Evolutionary conservation across 2,329 filamentous ascomycete species (phyloP).

Genomic region (Fusarium udum): DNA sequence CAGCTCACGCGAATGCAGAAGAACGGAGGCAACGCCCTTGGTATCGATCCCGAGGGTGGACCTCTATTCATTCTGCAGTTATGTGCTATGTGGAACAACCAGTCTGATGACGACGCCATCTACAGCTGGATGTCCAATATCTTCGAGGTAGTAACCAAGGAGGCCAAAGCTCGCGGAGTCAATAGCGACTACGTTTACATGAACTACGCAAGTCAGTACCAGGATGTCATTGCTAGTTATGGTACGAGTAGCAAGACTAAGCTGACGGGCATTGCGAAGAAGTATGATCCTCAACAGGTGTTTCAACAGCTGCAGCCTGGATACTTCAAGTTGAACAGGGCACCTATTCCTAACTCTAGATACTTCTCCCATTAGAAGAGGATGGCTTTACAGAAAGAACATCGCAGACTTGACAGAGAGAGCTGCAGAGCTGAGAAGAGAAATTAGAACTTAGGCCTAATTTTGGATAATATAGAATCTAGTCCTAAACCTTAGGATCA

Average conservation of each 20-base stretch:
- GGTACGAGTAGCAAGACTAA: constrained; percentile 1
- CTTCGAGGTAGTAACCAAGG: background rate
- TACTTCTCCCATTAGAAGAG: background rate
- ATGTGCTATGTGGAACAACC: constrained; percentile 18
- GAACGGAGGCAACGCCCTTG: constrained; percentile 47
- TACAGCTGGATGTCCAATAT: constrained; percentile 8
- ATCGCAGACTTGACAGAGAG: background rate
- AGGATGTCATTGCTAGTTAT: constrained; percentile 13
- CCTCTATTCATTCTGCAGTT: constrained; percentile 33
- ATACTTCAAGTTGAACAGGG: constrained; percentile 40
- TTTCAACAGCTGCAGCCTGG: constrained; percentile 8
- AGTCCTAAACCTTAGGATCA: background rate
- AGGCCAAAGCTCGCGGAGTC: constrained; percentile 5
- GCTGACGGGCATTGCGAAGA: constrained; percentile 4
- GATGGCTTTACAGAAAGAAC: too few species aligned
- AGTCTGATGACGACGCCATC: constrained; percentile 48
- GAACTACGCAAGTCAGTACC: constrained; percentile 19
- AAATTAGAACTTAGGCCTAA: background rate
- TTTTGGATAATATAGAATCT: background rate
- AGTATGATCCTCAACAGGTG: constrained; percentile 10
- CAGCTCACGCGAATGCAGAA: constrained; percentile 48
- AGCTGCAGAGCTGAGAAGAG: background rate
- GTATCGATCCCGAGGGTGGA: constrained; percentile 39
- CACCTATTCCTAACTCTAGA: constrained; percentile 2
- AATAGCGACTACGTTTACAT: constrained; percentile 15